Base-by-base conservation (phyloP, 768 basidiomycete genomes). In the Suillus occidentalis region DNA sequence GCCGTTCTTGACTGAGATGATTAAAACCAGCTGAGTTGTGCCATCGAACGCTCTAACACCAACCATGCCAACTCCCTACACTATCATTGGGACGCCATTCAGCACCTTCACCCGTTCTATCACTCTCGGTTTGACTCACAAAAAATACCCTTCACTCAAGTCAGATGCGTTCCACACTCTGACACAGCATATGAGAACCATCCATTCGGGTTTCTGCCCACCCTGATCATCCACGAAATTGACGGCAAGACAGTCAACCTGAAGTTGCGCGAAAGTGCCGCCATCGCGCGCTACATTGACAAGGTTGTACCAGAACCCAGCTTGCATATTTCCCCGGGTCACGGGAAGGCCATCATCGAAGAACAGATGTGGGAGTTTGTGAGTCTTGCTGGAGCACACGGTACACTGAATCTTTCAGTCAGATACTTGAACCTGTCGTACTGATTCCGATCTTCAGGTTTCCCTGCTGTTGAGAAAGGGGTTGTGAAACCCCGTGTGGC, bases 361-460 rank as follows among this genome's bases (percentile, higher is more conserved):
- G 75, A 76, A 60, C 74, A 75, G 42, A 64, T 76, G 76, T 76
- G 76, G 76, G 75, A 76, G 39, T 77, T 76, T 20, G 76, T 70
- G 53, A 71, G 70, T 10, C 68, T 75, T 13, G 71, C 65, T 0
- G 68, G 68, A 2, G 64, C 68, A 14, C 57, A 77, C 10, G 74
- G 74, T 77, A n/a, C 0, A 69, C 16, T 42, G 13, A 10, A 28
- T 31, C 13, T 59, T 6, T 42, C 18, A 31, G 12, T n/a, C 6
- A 42, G 18, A 31, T 10, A 55, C 42, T 16, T 16, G 9, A 12
- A 5, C 5, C 28, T 58, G 31, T 42, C 14, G 28, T 34, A 56
- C 65, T 68, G 59, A 64, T 56, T 16, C 67, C 49, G 52, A 25
- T 10, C 47, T 20, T 5, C 37, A 76, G 75, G 76, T 2, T 75